A percentile compares a stretch with the other conserved stretches of the same genome.
Conservation (phyloP, 768 basidiomycete species). For the Omphalotus guepiniiformis region DNA sequence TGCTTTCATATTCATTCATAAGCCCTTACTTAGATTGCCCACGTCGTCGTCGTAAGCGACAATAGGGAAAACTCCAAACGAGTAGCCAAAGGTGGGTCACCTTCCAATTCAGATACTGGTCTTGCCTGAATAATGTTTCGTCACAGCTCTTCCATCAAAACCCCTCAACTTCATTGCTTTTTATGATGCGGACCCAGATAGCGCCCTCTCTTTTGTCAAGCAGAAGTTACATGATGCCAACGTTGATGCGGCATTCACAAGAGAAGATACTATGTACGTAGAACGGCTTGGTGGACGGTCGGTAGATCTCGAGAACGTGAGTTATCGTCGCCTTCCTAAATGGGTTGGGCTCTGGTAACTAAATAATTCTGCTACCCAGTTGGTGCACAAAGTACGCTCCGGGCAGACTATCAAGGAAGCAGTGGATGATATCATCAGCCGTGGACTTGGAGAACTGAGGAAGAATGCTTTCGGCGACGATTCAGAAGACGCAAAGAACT, state of each 20-base stretch:
- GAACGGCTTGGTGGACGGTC: slow-evolving; percentile 85
- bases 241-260: slow-evolving; percentile 48
- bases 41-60: slow-evolving; percentile 88
- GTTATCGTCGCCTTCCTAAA: slow-evolving; percentile 25
- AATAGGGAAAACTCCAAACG: slow-evolving; percentile 83
- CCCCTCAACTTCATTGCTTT: slow-evolving; percentile 76
- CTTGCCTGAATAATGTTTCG: not conserved
- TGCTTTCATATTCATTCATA: not conserved
- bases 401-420: slow-evolving; percentile 73
- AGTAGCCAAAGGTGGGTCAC: slow-evolving; percentile 65
- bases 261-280: slow-evolving; percentile 53
- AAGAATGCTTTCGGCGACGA: slow-evolving; percentile 96
- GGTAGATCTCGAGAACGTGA: slow-evolving; percentile 80
- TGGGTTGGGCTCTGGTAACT: too few species aligned
- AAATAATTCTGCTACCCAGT: slow-evolving; percentile 32
- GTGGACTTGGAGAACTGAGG: slow-evolving; percentile 76
- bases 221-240: slow-evolving; percentile 67
- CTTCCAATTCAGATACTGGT: too few species aligned
- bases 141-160: slow-evolving; percentile 74
- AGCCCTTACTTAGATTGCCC: slow-evolving; percentile 61
- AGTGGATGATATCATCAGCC: slow-evolving; percentile 83
- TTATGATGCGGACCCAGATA: slow-evolving; percentile 79
- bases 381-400: slow-evolving; percentile 80
- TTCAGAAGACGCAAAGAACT: slow-evolving; percentile 74
- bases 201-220: slow-evolving; percentile 76